Evolutionary conservation across 805 yeast genomes (phyloP), one percentile per base, ranked within the genome.

Genomic region (Metschnikowia picachoensis): DNA sequence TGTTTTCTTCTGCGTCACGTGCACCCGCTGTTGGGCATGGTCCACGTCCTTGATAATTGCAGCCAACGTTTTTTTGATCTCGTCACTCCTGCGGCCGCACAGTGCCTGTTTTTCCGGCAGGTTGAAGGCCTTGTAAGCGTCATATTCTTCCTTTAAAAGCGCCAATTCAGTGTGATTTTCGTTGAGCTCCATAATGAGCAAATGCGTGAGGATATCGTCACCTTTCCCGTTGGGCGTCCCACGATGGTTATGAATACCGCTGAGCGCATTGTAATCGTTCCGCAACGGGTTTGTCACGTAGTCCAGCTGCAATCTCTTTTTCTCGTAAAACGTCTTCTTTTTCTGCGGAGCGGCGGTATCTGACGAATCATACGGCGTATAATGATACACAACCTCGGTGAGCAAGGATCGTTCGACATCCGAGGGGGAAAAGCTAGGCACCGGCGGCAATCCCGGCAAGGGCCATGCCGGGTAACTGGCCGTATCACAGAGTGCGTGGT

Each of bases 391-490:
- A 3, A 86, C 92, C 59, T 87, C 95, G 1, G 88, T 82, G 41
- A 86, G 65, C 46, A 87, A 64, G 0, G 94, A 83, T 56, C 78
- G 76, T 59, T 90, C 96, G 16, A 90, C 95, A 61, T 90, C 97
- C 51, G 71, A 69, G 1, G 91, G 75, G 3, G 77, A 76, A 57
- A 79, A 89, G 35, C 72, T 71, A 2, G 84, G 81, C 5, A 89
- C 79, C 2, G 72, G 60, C 2, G 88, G 77, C 50, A 87, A 68
- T 39, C 85, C 87, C 0, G 96, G 94, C 36, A 90, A 67, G 5
- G 91, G 92, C 96, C 96, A 90, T 7, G 54, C 47, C 3, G 74
- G 73, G 39, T 59, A 65, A 11, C 49, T 27, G 16, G 36, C 14
- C 16, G 50, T 48, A 9, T 49, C 39, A 25, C 48, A 48, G 43